Base-by-base conservation (phyloP, 495 filamentous ascomycete species). In the Saxophila tyrrhenica region DNA sequence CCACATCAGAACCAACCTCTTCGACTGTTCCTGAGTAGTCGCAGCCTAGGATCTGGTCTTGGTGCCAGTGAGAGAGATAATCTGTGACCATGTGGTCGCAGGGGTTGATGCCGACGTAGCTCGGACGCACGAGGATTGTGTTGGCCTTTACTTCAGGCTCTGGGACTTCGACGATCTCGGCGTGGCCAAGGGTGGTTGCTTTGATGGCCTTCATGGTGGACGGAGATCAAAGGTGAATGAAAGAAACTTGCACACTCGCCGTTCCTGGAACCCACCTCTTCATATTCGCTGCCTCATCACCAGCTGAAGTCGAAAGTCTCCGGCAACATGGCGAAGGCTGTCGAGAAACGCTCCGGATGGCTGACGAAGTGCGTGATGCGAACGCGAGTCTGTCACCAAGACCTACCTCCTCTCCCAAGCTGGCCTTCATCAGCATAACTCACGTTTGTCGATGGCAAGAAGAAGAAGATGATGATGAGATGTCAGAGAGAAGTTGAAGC, bases 21-120 rank as follows among this genome's bases (percentile, higher is more conserved):
- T 22, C 38, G n/a, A 53, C 51, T 2, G 25, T 19, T 2, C 51
- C 51, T 8, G 51, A n/a, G 51, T 23, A 45, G 25, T 53, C 51
- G 19, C 51, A 44, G 32, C 51, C 51, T 2, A 46, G 19, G 39
- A 53, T n/a, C 41, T 44, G 41, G n/a, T 44, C 19, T 44, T 44
- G 3, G 19, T n/a, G 15, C 16, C 15, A 44, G 16, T 17, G 19
- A 21, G 15, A 44, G 7, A 7, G 16, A 21, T 3, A 8, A 21
- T 44, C 41, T 3, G 41, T 44, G 16, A n/a, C 41, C 7, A 44
- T 9, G 16, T 3, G 5, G 19, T 44, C 41, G n/a, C 16, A n/a
- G 19, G 19, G 41, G 41, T 44, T 44, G 41, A 8, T 44, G 16
- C 16, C 41, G 41, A 44, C 41, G 41, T 44, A 44, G 19, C 8